Conservation (phyloP, 2,329 filamentous ascomycete genomes). For the Aspergillus novoparasiticus region DNA sequence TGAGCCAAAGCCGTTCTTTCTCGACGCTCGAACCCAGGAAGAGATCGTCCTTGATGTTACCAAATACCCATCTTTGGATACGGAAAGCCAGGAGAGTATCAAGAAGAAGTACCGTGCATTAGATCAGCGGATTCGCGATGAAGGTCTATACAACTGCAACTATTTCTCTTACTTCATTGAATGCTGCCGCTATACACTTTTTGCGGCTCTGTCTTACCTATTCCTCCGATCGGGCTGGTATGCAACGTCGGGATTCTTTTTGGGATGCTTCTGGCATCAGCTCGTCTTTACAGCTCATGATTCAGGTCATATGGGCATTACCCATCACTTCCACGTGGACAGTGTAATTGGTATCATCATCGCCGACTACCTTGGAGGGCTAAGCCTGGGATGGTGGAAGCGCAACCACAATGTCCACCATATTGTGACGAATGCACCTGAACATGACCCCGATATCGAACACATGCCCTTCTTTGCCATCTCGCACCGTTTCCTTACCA, state of each 20-base stretch:
- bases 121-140: slow-evolving; percentile 69
- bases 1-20: slow-evolving; percentile 58
- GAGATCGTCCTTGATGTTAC: slow-evolving; percentile 74
- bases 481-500: slow-evolving; percentile 76
- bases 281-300: slow-evolving; percentile 93
- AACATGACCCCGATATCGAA: slow-evolving; percentile 94
- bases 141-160: slow-evolving; percentile 81
- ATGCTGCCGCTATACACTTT: slow-evolving; percentile 67
- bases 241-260: slow-evolving; percentile 67
- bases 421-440: slow-evolving; percentile 90
- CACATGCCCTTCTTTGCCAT: slow-evolving; percentile 88
- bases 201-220: slow-evolving; percentile 64
- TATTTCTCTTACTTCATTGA: slow-evolving; percentile 81
- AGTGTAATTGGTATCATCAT: slow-evolving; percentile 86
- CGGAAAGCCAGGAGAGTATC: slow-evolving; percentile 72
- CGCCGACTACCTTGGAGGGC: slow-evolving; percentile 83
- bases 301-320: slow-evolving; percentile 96
- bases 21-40: slow-evolving; percentile 73
- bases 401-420: slow-evolving; percentile 95
- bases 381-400: slow-evolving; percentile 98
- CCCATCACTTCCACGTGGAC: slow-evolving; percentile 82
- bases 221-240: slow-evolving; percentile 69
- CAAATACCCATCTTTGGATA: slow-evolving; percentile 79
- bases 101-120: slow-evolving; percentile 80
- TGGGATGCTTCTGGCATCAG: slow-evolving; percentile 91